Conservation (phyloP, 1,284 basidiomycete species). For the Porogramme epimiltina region DNA sequence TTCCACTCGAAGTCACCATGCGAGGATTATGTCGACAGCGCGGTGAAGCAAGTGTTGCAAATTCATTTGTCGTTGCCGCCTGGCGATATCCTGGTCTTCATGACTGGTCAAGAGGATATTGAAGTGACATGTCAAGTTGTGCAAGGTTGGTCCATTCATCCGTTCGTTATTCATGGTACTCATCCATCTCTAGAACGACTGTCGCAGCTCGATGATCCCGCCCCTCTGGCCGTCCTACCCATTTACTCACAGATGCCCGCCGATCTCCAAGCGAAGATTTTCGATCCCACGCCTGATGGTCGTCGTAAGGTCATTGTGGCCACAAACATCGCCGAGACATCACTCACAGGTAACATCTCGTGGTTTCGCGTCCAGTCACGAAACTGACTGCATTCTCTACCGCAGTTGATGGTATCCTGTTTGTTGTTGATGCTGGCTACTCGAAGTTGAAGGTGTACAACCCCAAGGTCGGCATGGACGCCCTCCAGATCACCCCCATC, state of each 20-base stretch:
- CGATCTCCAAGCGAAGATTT: constrained; percentile 97
- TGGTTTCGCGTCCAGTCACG: background rate
- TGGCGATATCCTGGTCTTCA: constrained; percentile 97
- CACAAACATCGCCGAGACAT: constrained; percentile 99
- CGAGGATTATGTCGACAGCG: constrained; percentile 97
- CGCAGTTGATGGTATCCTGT: constrained; percentile 94
- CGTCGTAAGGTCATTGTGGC: constrained; percentile 96
- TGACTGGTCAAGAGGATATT: constrained; percentile 99
- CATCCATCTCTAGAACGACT: constrained; percentile 74
- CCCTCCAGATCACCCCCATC: constrained; percentile 97
- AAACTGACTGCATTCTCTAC: background rate
- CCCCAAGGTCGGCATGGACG: constrained; percentile 99
- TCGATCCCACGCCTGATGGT: constrained; percentile 92
- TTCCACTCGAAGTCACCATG: constrained; percentile 97
- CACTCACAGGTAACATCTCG: constrained; percentile 74
- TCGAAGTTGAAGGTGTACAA: constrained; percentile 99
- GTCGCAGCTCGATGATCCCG: constrained; percentile 87
- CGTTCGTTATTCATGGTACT: constrained; percentile 1
- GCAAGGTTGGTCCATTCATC: constrained; percentile 59
- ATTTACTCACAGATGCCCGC: constrained; percentile 99
- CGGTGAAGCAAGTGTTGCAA: constrained; percentile 96
- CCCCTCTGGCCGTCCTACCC: constrained; percentile 85
- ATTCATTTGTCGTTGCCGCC: constrained; percentile 94
- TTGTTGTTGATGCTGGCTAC: constrained; percentile 95
- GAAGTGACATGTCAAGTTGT: constrained; percentile 93